phyloP scores from a whole-genome alignment of 1,284 basidiomycete species.

The Stereum hirsutum region DNA sequence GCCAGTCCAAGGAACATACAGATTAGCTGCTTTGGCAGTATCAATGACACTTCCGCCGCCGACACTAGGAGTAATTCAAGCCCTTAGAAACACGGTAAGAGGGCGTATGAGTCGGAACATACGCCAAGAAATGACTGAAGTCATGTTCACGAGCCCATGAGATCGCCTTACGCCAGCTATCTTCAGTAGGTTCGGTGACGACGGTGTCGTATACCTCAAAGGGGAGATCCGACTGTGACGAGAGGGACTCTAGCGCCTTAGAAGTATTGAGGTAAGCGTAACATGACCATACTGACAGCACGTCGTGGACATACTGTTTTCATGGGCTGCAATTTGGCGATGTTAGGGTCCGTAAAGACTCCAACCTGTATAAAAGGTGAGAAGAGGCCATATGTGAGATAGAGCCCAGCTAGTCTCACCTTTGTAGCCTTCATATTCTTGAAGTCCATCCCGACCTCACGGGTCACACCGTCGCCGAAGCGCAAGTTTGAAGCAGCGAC shows the following conservation, averaged over 20 bases:
- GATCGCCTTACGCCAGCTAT: conserved; percentile 83
- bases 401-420: conserved; percentile 25
- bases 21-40: conserved; percentile 87
- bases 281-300: background rate
- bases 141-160: conserved; percentile 79
- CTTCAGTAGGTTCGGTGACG: conserved; percentile 88
- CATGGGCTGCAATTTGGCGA: conserved; percentile 79
- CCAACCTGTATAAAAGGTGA: conserved; percentile 54
- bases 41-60: conserved; percentile 96
- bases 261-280: conserved; percentile 6
- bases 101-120: conserved; percentile 19
- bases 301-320: conserved; percentile 45
- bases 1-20: conserved; percentile 40
- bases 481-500: conserved; percentile 87
- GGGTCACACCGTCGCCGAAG: conserved; percentile 84
- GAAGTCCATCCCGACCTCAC: conserved; percentile 91
- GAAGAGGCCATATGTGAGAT: conserved; percentile 3
- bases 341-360: conserved; percentile 87
- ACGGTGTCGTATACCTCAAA: conserved; percentile 85
- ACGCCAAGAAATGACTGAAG: conserved; percentile 93
- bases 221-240: conserved; percentile 61
- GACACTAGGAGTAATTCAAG: conserved; percentile 41
- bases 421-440: conserved; percentile 84
- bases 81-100: background rate
- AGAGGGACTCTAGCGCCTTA: conserved; percentile 74